phyloP scores from a whole-genome alignment of 495 filamentous ascomycete species.

The Neurospora sp. region DNA sequence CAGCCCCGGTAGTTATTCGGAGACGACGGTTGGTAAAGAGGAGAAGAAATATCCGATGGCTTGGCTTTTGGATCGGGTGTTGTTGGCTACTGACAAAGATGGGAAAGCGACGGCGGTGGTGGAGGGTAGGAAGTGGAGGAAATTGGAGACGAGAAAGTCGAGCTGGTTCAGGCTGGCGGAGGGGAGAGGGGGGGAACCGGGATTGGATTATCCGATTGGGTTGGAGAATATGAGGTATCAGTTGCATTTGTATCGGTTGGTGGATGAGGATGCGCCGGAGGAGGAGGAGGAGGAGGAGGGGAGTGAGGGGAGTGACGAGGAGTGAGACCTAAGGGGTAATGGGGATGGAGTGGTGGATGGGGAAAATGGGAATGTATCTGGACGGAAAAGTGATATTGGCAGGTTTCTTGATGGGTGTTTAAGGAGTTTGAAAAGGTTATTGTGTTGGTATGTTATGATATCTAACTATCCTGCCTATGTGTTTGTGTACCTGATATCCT shows the following conservation, averaged over 20 bases:
- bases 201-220: conserved; percentile 67
- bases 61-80: conserved; percentile 78
- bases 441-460: background rate
- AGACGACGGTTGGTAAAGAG: conserved; percentile 50
- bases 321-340: background rate
- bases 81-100: conserved; percentile 32
- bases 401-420: background rate
- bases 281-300: background rate
- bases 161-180: conserved; percentile 72
- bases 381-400: background rate
- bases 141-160: conserved; percentile 61
- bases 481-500: background rate
- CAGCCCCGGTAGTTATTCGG: conserved; percentile 86
- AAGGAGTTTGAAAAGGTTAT: background rate
- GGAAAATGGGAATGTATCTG: background rate
- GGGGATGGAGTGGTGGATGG: background rate
- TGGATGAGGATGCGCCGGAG: conserved; percentile 2
- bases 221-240: conserved; percentile 95
- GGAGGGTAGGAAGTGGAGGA: conserved; percentile 51
- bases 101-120: conserved; percentile 13
- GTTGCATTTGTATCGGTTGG: conserved; percentile 60
- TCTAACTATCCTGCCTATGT: background rate
- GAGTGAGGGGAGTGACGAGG: background rate
- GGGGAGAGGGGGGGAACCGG: background rate
- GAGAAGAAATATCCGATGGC: conserved; percentile 82